Percentiles rank a stretch among this genome's conserved stretches.
Evolutionary conservation across 129 eudicot genomes (phyloP).

Genomic region (Lactuca sativa): DNA sequence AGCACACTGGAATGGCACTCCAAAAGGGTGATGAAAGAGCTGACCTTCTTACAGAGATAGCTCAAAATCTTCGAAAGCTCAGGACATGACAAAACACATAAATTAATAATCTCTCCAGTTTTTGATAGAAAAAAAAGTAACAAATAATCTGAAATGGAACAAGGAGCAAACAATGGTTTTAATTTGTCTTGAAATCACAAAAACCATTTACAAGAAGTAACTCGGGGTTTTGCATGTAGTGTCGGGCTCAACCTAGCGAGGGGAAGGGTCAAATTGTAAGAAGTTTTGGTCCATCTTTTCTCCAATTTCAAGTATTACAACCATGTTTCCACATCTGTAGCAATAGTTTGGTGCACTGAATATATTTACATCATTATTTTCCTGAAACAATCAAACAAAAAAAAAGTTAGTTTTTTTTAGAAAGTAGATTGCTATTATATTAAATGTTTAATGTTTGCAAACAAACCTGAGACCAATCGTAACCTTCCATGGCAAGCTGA

Average conservation of each 20-base stretch:
- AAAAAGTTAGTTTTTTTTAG: neutral
- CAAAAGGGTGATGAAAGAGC: constrained; percentile 72
- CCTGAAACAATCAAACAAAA: constrained; percentile 15
- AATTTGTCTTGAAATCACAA: constrained; percentile 9
- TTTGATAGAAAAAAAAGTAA: neutral
- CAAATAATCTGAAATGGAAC: constrained; percentile 14
- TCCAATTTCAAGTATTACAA: constrained; percentile 48
- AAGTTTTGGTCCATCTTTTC: constrained; percentile 61
- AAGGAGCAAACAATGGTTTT: constrained; percentile 13
- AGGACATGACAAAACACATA: constrained; percentile 9
- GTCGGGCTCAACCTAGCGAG: constrained; percentile 48
- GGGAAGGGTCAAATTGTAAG: constrained; percentile 68
- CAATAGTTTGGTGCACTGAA: constrained; percentile 55
- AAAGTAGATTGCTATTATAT: neutral
- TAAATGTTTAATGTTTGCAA: constrained; percentile 11
- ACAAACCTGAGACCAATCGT: constrained; percentile 50
- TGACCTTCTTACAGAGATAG: constrained; percentile 70
- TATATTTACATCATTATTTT: constrained; percentile 42
- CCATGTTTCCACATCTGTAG: constrained; percentile 52
- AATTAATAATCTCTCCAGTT: neutral
- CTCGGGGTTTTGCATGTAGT: constrained; percentile 54
- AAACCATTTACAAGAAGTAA: constrained; percentile 46
- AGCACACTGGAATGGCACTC: constrained; percentile 56
- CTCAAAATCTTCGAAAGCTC: constrained; percentile 68
- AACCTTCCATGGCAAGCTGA: constrained; percentile 53